A percentile compares a stretch with the other conserved stretches of the same genome.
Evolutionary conservation across 352 stramenopile genomes (phyloP).

Genomic region (Pythium myriotylum): DNA sequence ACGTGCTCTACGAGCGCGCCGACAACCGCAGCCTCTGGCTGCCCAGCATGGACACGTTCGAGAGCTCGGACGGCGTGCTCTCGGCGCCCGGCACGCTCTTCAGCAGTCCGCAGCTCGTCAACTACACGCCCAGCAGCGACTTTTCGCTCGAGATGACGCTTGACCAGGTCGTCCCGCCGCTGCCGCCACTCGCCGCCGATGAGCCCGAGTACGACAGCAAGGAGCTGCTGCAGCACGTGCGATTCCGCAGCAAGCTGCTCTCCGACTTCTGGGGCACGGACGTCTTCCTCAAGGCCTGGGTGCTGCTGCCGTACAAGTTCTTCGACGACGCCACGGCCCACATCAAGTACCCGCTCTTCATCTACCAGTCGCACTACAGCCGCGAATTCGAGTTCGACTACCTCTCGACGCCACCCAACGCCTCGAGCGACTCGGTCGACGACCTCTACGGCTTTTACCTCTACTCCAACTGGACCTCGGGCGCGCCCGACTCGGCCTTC

Average conservation of each 20-base stretch:
- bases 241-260: constrained; percentile 58
- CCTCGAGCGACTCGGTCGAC: constrained; percentile 26
- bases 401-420: constrained; percentile 30
- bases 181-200: constrained; percentile 35
- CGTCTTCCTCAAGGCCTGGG: constrained; percentile 69
- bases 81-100: constrained; percentile 64
- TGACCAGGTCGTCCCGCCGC: constrained; percentile 44
- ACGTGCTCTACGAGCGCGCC: constrained; percentile 66
- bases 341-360: constrained; percentile 69
- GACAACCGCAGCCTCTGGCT: constrained; percentile 50
- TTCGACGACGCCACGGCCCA: constrained; percentile 50
- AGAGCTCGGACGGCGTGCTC: constrained; percentile 55
- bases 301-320: constrained; percentile 70
- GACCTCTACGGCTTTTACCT: constrained; percentile 70
- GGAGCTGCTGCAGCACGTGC: constrained; percentile 68
- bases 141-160: constrained; percentile 51
- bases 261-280: constrained; percentile 75
- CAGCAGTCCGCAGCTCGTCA: constrained; percentile 50
- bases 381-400: constrained; percentile 67
- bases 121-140: constrained; percentile 29
- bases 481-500: constrained; percentile 45
- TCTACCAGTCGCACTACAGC: constrained; percentile 81
- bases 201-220: constrained; percentile 30
- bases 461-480: constrained; percentile 76
- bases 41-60: constrained; percentile 58